Percentiles rank a stretch among this genome's conserved stretches.
Conservation (phyloP, 805 yeast species). For the Metschnikowia aberdeeniae region DNA sequence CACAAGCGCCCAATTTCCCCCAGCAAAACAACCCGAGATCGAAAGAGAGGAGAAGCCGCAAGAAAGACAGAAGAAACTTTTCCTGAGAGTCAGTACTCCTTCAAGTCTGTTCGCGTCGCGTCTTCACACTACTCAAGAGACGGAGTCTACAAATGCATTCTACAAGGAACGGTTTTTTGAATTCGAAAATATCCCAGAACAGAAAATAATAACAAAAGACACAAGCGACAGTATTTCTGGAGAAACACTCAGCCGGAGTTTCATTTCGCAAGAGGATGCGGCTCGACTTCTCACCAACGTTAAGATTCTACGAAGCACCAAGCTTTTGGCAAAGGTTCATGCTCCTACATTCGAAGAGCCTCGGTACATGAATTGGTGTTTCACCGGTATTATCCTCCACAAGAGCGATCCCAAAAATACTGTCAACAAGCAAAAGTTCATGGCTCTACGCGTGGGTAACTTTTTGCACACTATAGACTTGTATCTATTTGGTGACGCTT, state of each 20-base stretch:
- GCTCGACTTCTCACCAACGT: constrained; percentile 39
- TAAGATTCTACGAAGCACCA: constrained; percentile 54
- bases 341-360: constrained; percentile 73
- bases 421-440: constrained; percentile 43
- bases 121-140: constrained; percentile 7
- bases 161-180: constrained; percentile 16
- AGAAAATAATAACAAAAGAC: constrained; percentile 1
- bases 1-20: not conserved
- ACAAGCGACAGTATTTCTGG: constrained; percentile 12
- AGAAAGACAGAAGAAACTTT: not conserved
- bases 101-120: constrained; percentile 14
- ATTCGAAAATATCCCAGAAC: constrained; percentile 15
- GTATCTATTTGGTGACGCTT: constrained; percentile 63
- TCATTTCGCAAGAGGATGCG: constrained; percentile 1
- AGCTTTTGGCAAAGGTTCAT: constrained; percentile 57
- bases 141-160: not conserved
- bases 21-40: not conserved
- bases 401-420: constrained; percentile 55
- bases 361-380: constrained; percentile 69
- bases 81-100: constrained; percentile 7
- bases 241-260: constrained; percentile 12
- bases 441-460: constrained; percentile 63
- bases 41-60: not conserved
- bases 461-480: constrained; percentile 58
- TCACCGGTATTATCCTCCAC: constrained; percentile 60